Evolutionary conservation across 2,329 filamentous ascomycete species (phyloP), one percentile per base, ranked within the genome.

Genomic region (Phoma herbarum): DNA sequence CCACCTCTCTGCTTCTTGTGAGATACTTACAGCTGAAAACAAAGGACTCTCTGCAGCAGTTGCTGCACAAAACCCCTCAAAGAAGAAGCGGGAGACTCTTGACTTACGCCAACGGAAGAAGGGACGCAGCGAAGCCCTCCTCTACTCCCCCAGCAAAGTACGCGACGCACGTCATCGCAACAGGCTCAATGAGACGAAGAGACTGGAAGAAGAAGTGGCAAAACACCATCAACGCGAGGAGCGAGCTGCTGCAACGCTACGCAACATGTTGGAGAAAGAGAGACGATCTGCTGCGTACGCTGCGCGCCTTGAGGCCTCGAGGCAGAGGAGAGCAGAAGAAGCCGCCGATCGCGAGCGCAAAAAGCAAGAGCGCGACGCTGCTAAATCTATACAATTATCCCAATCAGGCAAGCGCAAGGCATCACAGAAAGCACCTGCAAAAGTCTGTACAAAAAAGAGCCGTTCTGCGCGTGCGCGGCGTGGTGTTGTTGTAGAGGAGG

Each of bases 401-500:
- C 3, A 35, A 25, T 35, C 12, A 35, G 44, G 45, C 45, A 37
- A 48, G 20, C 22, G 20, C 5, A 48, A 48, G 22, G 45, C 22
- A 18, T 48, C 14, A 48, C n/a, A 37, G 14, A 48, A 26, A 37
- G 29, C n/a, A 46, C 26, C 43, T 46, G 43, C 26, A 31, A 20
- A 46, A 31, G 25, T 22, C 11, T 31, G 43, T 31, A 46, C 25
- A 31, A 22, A 29, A 46, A 46, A 31, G 43, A 46, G 26, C 26
- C 8, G 26, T 46, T 46, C 43, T 46, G n/a, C 26, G 26, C 26
- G 26, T 31, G 43, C 43, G 26, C 43, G 43, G 25, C 26, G 43
- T 46, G 26, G 43, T 46, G 43, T 46, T 46, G 42, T 44, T 44
- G 25, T 44, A 29, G 42, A 44, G 42, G 25, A 44, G 42, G 20